These are phyloP conservation scores for Macrolepiota fuliginosa DNA, from an alignment of 768 basidiomycete species.

Conservation along the genomic window DNA sequence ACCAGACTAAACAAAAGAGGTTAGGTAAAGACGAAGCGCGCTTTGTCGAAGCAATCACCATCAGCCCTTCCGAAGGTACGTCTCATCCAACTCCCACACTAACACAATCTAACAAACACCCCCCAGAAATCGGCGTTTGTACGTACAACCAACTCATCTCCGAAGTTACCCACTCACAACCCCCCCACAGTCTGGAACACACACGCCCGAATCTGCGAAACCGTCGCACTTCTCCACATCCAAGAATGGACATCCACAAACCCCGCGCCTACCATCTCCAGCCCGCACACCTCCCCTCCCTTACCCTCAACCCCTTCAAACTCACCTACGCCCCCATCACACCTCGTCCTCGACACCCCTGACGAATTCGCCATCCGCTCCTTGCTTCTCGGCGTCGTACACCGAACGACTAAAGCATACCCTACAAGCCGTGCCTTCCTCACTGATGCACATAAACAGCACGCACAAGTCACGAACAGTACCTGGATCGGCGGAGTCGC, in stretches of 20 bases:
- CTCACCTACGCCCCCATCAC: background rate
- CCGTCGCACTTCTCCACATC: conserved; percentile 59
- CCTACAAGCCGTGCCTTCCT: conserved; percentile 45
- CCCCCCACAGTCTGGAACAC: conserved; percentile 71
- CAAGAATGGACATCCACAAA: conserved; percentile 43
- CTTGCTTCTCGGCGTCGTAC: conserved; percentile 64
- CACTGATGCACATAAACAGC: conserved; percentile 44
- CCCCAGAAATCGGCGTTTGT: conserved; percentile 70
- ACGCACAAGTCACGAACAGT: conserved; percentile 41
- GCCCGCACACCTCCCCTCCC: background rate
- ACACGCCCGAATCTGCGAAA: conserved; percentile 55
- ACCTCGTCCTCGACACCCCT: conserved; percentile 55
- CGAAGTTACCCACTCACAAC: background rate
- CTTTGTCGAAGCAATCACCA: conserved; percentile 55
- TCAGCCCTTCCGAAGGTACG: conserved; percentile 71
- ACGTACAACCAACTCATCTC: conserved; percentile 22
- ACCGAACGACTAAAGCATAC: conserved; percentile 54
- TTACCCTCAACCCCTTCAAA: background rate
- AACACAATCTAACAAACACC: background rate
- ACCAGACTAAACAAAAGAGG: conserved; percentile 62
- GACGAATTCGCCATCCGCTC: conserved; percentile 72
- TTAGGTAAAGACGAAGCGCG: conserved; percentile 48
- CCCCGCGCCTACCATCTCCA: conserved; percentile 34
- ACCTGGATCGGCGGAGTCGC: conserved; percentile 71
- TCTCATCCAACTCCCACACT: background rate